These are phyloP conservation scores for Petunia secreta DNA, from an alignment of 257 asterid species.

Conservation along the genomic window DNA sequence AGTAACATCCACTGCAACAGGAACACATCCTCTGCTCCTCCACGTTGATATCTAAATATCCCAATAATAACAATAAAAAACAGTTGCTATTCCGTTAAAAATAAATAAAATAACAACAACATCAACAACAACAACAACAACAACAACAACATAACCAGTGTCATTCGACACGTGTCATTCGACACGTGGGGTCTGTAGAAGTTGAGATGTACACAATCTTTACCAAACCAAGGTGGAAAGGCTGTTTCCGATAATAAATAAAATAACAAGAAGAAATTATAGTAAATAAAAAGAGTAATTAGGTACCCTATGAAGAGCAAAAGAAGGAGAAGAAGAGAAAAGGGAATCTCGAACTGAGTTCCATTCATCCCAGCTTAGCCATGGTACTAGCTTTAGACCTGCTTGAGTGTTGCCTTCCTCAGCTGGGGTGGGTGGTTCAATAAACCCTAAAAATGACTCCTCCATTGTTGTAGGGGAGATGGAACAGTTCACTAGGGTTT, in stretches of 20 bases:
- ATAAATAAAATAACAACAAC: background rate
- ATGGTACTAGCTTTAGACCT: slow-evolving; percentile 48
- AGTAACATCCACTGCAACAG: slow-evolving; percentile 65
- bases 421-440: no score
- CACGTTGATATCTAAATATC: slow-evolving; percentile 69
- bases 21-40: slow-evolving; percentile 86
- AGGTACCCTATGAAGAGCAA: slow-evolving; percentile 66
- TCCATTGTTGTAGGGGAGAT: no score
- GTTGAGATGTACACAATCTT: no score
- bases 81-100: background rate
- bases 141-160: no score
- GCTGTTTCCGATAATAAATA: background rate
- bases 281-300: background rate
- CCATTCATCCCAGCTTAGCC: slow-evolving; percentile 96
- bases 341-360: slow-evolving; percentile 55
- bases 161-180: no score
- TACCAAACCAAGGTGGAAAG: no score
- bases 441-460: no score
- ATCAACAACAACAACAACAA: background rate
- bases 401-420: no score
- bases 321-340: slow-evolving; percentile 64
- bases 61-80: background rate
- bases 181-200: no score
- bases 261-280: background rate
- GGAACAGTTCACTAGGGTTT: no score